phyloP scores from a whole-genome alignment of 106 monocot species.

The Cymbidium sinense region DNA sequence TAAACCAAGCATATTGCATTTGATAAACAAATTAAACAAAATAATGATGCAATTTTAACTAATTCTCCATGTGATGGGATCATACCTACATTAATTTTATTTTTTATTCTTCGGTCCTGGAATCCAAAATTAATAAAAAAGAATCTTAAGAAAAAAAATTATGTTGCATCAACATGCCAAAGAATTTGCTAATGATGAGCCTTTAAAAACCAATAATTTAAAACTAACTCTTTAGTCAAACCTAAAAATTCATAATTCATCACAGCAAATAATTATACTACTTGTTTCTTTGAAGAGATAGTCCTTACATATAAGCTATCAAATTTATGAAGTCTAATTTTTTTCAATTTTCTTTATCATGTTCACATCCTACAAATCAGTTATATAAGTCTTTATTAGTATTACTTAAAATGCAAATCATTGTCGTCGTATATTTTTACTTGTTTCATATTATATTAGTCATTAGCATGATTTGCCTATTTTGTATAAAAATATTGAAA shows the following conservation, averaged over 20 bases:
- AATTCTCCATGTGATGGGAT: no score
- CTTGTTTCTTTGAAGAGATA: neutral
- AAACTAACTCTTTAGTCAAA: neutral
- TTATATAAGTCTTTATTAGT: neutral
- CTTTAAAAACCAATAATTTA: neutral
- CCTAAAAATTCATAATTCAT: neutral
- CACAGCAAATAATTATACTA: neutral
- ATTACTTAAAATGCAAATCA: neutral
- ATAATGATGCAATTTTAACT: neutral
- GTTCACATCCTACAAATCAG: neutral
- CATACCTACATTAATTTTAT: no score
- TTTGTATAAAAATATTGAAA: neutral
- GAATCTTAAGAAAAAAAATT: no score
- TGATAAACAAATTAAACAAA: neutral
- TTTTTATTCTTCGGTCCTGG: no score
- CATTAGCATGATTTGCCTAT: neutral
- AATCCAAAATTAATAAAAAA: no score
- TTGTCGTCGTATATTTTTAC: neutral
- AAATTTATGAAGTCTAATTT: neutral
- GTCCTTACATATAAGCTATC: neutral
- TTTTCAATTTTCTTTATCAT: neutral
- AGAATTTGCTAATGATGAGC: neutral
- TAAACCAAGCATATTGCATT: neutral
- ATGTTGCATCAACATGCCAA: neutral
- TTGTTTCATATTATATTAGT: neutral